Percentiles rank a stretch among this genome's conserved stretches.
phyloP scores from a whole-genome alignment of 2,329 filamentous ascomycete species.

The Stagonosporopsis rhizophila region DNA sequence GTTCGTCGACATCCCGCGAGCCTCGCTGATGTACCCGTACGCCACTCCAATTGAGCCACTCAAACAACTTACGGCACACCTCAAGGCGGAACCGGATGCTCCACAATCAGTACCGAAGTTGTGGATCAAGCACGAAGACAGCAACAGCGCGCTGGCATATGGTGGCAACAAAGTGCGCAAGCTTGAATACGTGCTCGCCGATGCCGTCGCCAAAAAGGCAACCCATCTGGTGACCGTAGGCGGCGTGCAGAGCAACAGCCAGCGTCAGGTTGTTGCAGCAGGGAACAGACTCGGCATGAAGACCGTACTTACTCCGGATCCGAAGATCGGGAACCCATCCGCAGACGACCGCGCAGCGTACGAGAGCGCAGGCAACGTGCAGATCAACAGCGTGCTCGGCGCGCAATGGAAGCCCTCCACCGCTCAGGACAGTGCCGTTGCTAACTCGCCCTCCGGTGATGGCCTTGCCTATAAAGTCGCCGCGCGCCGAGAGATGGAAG shows the following conservation, averaged over 20 bases:
- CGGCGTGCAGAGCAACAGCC: constrained; percentile 15
- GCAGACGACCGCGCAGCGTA: background rate
- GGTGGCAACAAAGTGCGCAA: constrained; percentile 19
- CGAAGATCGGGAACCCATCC: constrained; percentile 12
- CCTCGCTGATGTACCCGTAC: constrained; percentile 5
- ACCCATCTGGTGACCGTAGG: constrained; percentile 16
- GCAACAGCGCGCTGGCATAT: constrained; percentile 16
- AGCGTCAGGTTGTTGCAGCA: constrained; percentile 11
- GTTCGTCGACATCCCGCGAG: constrained; percentile 9
- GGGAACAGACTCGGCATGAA: constrained; percentile 14
- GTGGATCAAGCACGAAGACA: constrained; percentile 19
- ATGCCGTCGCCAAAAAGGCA: constrained; percentile 12
- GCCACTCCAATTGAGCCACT: constrained; percentile 9
- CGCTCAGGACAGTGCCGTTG: background rate
- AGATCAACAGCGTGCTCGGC: constrained; percentile 7
- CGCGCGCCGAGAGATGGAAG: constrained; percentile 9
- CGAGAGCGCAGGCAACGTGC: constrained; percentile 8
- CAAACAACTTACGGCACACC: constrained; percentile 6
- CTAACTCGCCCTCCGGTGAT: constrained; percentile 1
- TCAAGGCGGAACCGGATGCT: background rate
- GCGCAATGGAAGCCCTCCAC: constrained; percentile 13
- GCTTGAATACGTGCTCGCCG: constrained; percentile 15
- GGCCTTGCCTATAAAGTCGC: constrained; percentile 16
- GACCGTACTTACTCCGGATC: constrained; percentile 10
- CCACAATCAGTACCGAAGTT: background rate